These are phyloP conservation scores for Fusarium liriodendri DNA, from an alignment of 2,329 filamentous ascomycete species.

Conservation along the genomic window DNA sequence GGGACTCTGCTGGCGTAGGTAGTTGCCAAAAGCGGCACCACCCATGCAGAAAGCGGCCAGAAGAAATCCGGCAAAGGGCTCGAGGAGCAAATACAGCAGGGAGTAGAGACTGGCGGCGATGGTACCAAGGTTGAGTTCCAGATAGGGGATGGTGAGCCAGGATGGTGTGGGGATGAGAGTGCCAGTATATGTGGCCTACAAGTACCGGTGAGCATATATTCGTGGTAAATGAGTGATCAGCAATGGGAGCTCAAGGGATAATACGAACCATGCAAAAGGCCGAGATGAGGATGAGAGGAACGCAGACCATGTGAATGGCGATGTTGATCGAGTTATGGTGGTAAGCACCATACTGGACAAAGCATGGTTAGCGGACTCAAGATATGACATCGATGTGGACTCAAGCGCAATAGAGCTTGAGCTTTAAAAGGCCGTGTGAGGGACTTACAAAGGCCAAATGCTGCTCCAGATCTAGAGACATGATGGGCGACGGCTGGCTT, in stretches of 20 bases:
- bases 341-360: constrained; percentile 80
- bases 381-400: not conserved
- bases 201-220: constrained; percentile 9
- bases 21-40: constrained; percentile 80
- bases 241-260: not conserved
- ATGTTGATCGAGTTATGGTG: constrained; percentile 84
- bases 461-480: constrained; percentile 82
- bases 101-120: constrained; percentile 76
- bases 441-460: constrained; percentile 82
- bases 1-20: constrained; percentile 71
- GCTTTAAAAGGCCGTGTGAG: not conserved
- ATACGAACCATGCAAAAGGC: constrained; percentile 75
- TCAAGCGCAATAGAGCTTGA: not conserved
- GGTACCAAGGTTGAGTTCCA: constrained; percentile 74
- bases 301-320: constrained; percentile 82
- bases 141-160: constrained; percentile 75
- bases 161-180: constrained; percentile 72
- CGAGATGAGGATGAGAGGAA: constrained; percentile 79
- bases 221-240: constrained; percentile 1
- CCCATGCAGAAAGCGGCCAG: constrained; percentile 81
- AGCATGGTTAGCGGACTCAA: constrained; percentile 22
- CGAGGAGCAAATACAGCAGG: constrained; percentile 87
- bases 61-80: constrained; percentile 88
- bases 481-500: constrained; percentile 46
- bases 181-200: constrained; percentile 71